phyloP scores from a whole-genome alignment of 495 filamentous ascomycete genomes.

The Cetradonia linearis region DNA sequence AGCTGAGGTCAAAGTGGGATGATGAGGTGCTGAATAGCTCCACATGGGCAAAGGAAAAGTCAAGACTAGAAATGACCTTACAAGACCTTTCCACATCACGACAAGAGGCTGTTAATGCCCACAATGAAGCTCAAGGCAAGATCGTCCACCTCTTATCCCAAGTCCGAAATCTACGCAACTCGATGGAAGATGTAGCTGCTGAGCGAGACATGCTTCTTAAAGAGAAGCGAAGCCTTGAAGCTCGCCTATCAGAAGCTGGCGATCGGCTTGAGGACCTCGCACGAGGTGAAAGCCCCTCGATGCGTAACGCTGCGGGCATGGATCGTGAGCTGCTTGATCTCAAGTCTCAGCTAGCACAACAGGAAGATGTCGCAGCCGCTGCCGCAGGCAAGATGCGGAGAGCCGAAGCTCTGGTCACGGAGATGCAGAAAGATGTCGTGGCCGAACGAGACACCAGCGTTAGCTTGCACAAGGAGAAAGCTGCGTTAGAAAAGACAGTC shows the following conservation, averaged over 20 bases:
- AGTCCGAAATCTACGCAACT: conserved; percentile 71
- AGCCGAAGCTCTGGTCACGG: conserved; percentile 75
- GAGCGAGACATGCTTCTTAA: conserved; percentile 78
- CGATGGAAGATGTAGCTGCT: conserved; percentile 73
- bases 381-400: conserved; percentile 98
- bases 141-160: conserved; percentile 87
- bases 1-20: conserved; percentile 94
- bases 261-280: conserved; percentile 87
- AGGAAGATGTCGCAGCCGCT: conserved; percentile 85
- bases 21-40: conserved; percentile 96
- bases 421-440: conserved; percentile 92
- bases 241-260: conserved; percentile 77
- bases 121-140: conserved; percentile 90
- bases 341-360: conserved; percentile 79
- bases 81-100: conserved; percentile 81
- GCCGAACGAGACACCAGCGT: conserved; percentile 76
- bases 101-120: conserved; percentile 84
- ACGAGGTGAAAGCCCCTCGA: conserved; percentile 74
- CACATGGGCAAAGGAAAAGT: conserved; percentile 97
- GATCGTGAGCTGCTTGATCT: conserved; percentile 86
- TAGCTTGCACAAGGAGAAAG: conserved; percentile 85
- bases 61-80: conserved; percentile 79
- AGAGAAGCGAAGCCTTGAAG: conserved; percentile 84
- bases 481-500: conserved; percentile 74
- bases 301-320: conserved; percentile 83